Percentiles rank a stretch among this genome's conserved stretches.
phyloP scores from a whole-genome alignment of 2,329 filamentous ascomycete genomes.

The Coniochaeta sp. region DNA sequence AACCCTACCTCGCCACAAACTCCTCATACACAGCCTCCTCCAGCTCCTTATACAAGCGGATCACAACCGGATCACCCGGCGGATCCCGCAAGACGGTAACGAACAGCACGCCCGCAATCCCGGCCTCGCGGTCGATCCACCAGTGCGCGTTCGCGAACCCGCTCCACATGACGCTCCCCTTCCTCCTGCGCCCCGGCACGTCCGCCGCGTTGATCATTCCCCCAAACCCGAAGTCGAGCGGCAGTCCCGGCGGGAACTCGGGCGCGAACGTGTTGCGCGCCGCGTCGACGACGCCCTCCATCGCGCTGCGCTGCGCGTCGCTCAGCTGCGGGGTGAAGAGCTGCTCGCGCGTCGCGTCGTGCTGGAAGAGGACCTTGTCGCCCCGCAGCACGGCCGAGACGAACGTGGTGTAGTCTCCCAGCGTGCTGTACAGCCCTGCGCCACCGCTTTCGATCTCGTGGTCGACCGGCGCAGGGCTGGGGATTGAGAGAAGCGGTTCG shows the following conservation, averaged over 20 bases:
- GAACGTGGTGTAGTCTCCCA: constrained; percentile 29
- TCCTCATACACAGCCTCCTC: constrained; percentile 29
- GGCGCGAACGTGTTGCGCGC: constrained; percentile 22
- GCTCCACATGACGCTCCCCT: constrained; percentile 34
- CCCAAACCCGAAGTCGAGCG: constrained; percentile 29
- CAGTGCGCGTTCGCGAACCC: constrained; percentile 34
- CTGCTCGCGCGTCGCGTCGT: constrained; percentile 17
- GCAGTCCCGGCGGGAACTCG: constrained; percentile 25
- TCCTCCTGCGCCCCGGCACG: constrained; percentile 28
- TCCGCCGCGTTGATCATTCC: constrained; percentile 32
- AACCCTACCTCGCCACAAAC: constrained; percentile 3
- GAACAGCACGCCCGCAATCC: constrained; percentile 31
- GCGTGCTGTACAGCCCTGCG: constrained; percentile 33
- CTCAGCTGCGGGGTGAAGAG: constrained; percentile 35
- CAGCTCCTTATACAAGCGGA: constrained; percentile 29
- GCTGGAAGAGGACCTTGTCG: constrained; percentile 19
- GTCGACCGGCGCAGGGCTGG: constrained; percentile 13
- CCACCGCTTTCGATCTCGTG: constrained; percentile 33
- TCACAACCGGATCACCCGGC: constrained; percentile 22
- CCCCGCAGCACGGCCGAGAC: constrained; percentile 23
- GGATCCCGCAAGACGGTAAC: constrained; percentile 29
- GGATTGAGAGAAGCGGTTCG: constrained; percentile 4
- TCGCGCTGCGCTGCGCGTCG: constrained; percentile 16
- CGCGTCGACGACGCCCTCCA: constrained; percentile 10
- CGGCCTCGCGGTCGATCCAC: constrained; percentile 25